Percentiles rank a stretch among this genome's conserved stretches.
phyloP scores from a whole-genome alignment of 306 rosid species.

The Cicer yamashitae region DNA sequence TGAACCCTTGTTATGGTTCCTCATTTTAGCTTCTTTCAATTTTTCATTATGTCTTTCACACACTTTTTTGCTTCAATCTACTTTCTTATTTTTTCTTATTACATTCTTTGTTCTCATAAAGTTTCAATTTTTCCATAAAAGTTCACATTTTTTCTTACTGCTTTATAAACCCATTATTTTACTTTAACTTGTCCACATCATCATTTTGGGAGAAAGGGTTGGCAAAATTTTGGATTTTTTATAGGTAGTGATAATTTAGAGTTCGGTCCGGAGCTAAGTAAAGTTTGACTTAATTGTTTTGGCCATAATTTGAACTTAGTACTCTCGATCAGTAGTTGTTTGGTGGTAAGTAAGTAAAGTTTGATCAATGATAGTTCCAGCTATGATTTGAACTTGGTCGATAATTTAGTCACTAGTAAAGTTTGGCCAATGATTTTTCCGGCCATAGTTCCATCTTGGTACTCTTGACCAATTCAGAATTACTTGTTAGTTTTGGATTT shows the following conservation, averaged over 20 bases:
- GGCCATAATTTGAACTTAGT: too few relatives aligned
- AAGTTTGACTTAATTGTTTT: too few relatives aligned
- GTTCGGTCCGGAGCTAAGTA: too few relatives aligned
- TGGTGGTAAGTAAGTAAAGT: too few relatives aligned
- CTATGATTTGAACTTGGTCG: too few relatives aligned
- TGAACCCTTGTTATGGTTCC: background rate
- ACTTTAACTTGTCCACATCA: constrained; percentile 11
- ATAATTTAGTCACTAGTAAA: too few relatives aligned
- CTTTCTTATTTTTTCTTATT: constrained; percentile 3
- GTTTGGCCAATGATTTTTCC: too few relatives aligned
- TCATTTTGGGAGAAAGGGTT: background rate
- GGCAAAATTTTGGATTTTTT: background rate
- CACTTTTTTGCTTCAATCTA: constrained; percentile 8
- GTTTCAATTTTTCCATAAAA: constrained; percentile 35
- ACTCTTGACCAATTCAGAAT: too few relatives aligned
- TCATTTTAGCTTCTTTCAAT: constrained; percentile 31
- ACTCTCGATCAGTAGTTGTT: too few relatives aligned
- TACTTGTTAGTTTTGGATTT: background rate
- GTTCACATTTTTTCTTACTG: background rate
- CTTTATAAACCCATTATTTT: constrained; percentile 14
- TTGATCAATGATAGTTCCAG: too few relatives aligned
- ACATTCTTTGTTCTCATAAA: constrained; percentile 13
- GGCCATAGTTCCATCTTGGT: too few relatives aligned
- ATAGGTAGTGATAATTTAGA: background rate
- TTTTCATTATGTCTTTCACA: constrained; percentile 6